Evolutionary conservation across 2,329 filamentous ascomycete genomes (phyloP).

Genomic region (Aspergillus proliferans): DNA sequence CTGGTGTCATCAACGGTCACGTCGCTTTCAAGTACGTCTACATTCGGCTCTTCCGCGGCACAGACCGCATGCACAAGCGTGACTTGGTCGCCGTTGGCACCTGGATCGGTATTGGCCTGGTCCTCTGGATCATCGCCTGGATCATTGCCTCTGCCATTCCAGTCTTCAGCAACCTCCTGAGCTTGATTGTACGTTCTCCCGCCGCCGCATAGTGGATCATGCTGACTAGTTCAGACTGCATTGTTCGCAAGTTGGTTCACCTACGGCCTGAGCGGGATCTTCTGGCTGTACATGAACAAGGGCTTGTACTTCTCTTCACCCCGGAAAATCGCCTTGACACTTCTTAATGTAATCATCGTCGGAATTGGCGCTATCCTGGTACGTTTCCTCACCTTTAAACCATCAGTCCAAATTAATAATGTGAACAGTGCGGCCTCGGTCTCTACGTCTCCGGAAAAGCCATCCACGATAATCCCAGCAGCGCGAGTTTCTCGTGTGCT

Average conservation of each 20-base stretch:
- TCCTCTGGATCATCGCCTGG: constrained; percentile 57
- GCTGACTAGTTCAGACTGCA: constrained; percentile 33
- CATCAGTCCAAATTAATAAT: neutral
- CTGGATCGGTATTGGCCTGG: constrained; percentile 54
- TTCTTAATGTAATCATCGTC: constrained; percentile 20
- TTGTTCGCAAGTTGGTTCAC: constrained; percentile 65
- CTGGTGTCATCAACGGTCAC: constrained; percentile 64
- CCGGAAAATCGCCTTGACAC: constrained; percentile 23
- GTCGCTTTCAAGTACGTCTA: constrained; percentile 63
- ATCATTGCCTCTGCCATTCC: constrained; percentile 65
- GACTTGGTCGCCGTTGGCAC: constrained; percentile 47
- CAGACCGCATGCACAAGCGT: constrained; percentile 49
- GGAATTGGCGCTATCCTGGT: constrained; percentile 18
- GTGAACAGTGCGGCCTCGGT: constrained; percentile 24
- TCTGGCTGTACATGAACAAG: constrained; percentile 34
- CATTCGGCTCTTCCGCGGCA: constrained; percentile 56
- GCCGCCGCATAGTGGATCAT: neutral
- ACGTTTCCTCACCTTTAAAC: constrained; percentile 1
- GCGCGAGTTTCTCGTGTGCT: constrained; percentile 27
- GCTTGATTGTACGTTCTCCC: constrained; percentile 44
- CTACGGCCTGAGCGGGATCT: constrained; percentile 33
- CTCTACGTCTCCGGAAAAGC: constrained; percentile 30
- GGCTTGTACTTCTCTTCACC: constrained; percentile 26
- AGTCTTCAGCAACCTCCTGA: constrained; percentile 61
- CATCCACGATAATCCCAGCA: constrained; percentile 27